Percentiles rank a stretch among this genome's conserved stretches.
Evolutionary conservation across 495 filamentous ascomycete genomes (phyloP).

Genomic region (Penicillium cataractarum): DNA sequence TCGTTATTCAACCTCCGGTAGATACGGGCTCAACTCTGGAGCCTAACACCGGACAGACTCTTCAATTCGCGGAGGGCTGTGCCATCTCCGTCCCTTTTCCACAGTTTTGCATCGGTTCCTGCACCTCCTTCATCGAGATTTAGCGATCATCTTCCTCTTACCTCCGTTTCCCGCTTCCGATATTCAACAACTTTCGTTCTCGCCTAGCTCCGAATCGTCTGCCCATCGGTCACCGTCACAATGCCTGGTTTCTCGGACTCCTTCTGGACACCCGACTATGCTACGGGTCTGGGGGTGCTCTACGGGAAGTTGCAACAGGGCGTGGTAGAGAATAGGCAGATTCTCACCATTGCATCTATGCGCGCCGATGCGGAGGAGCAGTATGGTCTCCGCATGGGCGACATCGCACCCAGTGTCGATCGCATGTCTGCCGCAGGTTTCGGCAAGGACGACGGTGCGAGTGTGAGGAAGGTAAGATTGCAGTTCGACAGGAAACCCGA

Average conservation of each 20-base stretch:
- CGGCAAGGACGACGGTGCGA: conserved; percentile 91
- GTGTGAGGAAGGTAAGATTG: conserved; percentile 77
- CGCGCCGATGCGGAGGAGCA: conserved; percentile 93
- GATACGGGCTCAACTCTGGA: conserved; percentile 13
- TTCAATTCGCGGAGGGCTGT: conserved; percentile 8
- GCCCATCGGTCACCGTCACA: conserved; percentile 23
- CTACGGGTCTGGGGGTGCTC: conserved; percentile 89
- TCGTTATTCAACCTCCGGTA: conserved; percentile 3
- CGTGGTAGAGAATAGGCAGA: conserved; percentile 90
- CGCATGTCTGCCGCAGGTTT: conserved; percentile 79
- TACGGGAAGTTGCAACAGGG: conserved; percentile 98
- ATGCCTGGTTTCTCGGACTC: conserved; percentile 93
- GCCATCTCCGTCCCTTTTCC: conserved; percentile 10
- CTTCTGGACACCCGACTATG: conserved; percentile 95
- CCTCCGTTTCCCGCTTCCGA: neutral
- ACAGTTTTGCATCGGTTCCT: conserved; percentile 1
- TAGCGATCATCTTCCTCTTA: neutral
- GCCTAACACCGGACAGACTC: conserved; percentile 6
- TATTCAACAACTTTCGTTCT: neutral
- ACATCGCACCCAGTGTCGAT: conserved; percentile 83
- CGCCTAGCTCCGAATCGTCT: conserved; percentile 10
- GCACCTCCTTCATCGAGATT: neutral
- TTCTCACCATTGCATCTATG: conserved; percentile 87
- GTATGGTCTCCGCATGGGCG: conserved; percentile 79
- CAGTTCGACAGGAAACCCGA: neutral